Evolutionary conservation across 148 eudicot genomes (phyloP).

Genomic region (Dysphania ambrosioides): DNA sequence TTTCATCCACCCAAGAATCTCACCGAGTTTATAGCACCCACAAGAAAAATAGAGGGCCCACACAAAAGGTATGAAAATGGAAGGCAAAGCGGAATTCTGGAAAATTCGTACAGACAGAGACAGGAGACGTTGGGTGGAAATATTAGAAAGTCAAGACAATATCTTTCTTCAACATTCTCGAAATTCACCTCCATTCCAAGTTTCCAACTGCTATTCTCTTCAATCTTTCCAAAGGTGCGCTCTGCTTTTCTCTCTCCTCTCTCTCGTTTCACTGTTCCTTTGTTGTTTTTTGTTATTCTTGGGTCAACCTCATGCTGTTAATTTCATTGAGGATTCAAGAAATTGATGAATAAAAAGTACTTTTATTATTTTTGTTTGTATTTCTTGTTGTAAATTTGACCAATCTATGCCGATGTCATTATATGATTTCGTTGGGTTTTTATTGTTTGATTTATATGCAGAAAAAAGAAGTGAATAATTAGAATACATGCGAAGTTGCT

Average conservation of each 20-base stretch:
- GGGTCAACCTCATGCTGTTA: background rate
- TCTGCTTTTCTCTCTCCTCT: background rate
- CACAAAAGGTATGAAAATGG: background rate
- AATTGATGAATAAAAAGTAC: no score
- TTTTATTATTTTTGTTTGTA: no score
- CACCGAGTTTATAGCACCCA: no score
- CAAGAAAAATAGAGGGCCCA: background rate
- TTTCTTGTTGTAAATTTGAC: no score
- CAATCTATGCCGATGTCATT: no score
- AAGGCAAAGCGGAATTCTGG: background rate
- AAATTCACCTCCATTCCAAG: background rate
- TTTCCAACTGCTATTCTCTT: background rate
- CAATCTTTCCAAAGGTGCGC: slow-evolving; percentile 2
- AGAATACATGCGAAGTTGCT: no score
- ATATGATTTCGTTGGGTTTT: no score
- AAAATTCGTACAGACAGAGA: background rate
- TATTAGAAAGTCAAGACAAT: no score
- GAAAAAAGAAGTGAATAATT: no score
- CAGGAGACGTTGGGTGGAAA: background rate
- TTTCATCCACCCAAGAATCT: background rate
- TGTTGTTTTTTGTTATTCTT: background rate
- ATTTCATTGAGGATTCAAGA: no score
- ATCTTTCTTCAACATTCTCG: background rate
- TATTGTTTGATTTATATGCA: no score
- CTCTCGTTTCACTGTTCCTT: background rate